Evolutionary conservation across 2,329 filamentous ascomycete species (phyloP).

Genomic region (Alternaria sp.): DNA sequence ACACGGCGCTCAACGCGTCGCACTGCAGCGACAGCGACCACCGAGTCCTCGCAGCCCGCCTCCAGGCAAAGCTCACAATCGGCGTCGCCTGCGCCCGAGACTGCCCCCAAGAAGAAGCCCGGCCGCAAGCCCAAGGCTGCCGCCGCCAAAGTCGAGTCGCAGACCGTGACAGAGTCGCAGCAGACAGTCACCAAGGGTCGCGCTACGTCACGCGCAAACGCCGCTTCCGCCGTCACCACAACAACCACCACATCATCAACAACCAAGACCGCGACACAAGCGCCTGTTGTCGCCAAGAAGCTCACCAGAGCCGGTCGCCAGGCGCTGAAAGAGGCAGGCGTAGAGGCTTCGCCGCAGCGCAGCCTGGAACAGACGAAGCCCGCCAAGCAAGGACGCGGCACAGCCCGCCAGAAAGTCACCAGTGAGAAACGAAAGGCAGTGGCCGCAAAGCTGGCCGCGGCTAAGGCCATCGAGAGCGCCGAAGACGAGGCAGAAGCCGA

Average conservation of each 20-base stretch:
- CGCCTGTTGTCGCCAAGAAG: slow-evolving; percentile 10
- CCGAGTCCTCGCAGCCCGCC: slow-evolving; percentile 14
- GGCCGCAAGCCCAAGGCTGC: slow-evolving; percentile 17
- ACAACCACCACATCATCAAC: slow-evolving; percentile 10
- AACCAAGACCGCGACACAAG: neutral
- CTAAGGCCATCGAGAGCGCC: slow-evolving; percentile 11
- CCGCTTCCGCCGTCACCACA: slow-evolving; percentile 8
- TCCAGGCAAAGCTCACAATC: slow-evolving; percentile 3
- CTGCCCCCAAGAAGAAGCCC: slow-evolving; percentile 12
- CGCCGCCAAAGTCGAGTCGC: slow-evolving; percentile 13
- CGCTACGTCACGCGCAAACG: slow-evolving; percentile 17
- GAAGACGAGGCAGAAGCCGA: slow-evolving; percentile 18
- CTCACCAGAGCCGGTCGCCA: slow-evolving; percentile 22
- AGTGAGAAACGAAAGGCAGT: slow-evolving; percentile 15
- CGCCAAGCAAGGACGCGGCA: slow-evolving; percentile 16
- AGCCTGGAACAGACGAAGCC: slow-evolving; percentile 15
- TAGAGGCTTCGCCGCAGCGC: slow-evolving; percentile 23
- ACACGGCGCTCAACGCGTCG: slow-evolving; percentile 25
- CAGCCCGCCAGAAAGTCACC: slow-evolving; percentile 3
- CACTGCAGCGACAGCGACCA: slow-evolving; percentile 15
- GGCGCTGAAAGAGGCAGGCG: slow-evolving; percentile 12
- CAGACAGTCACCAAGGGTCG: slow-evolving; percentile 9
- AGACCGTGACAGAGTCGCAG: slow-evolving; percentile 11
- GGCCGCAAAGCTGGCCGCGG: slow-evolving; percentile 5
- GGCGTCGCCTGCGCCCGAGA: slow-evolving; percentile 11